Conservation (phyloP, 164 flowering plant genomes). For the Pachysandra terminalis region DNA sequence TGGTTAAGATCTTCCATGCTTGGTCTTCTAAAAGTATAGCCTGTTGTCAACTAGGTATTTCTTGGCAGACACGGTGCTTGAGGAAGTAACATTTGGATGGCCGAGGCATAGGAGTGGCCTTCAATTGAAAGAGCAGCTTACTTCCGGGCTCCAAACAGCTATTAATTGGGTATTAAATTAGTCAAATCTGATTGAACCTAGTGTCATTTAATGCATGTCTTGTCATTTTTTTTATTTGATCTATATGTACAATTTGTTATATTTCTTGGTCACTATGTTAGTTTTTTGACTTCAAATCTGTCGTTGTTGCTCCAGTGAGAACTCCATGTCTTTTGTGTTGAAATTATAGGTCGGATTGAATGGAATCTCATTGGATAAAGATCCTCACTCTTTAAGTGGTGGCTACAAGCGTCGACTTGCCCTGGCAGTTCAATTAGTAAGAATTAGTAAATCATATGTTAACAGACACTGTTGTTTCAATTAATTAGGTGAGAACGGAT, state of each 20-base stretch:
- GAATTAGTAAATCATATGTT: slow-evolving; percentile 13
- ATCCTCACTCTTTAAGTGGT: slow-evolving; percentile 96
- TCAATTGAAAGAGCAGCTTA: slow-evolving; percentile 65
- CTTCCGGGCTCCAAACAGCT: slow-evolving; percentile 70
- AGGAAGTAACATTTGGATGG: slow-evolving; percentile 95
- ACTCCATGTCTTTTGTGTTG: not conserved
- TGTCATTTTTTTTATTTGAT: not conserved
- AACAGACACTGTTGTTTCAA: not conserved
- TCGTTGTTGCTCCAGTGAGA: not conserved
- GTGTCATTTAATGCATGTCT: not conserved
- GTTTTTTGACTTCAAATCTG: not conserved
- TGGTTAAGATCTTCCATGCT: slow-evolving; percentile 1
- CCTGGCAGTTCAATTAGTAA: slow-evolving; percentile 89
- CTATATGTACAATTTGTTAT: not conserved
- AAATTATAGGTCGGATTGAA: slow-evolving; percentile 73
- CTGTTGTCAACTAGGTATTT: slow-evolving; percentile 59
- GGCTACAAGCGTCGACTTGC: slow-evolving; percentile 99
- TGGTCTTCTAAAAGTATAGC: not conserved
- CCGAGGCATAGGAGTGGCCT: slow-evolving; percentile 67
- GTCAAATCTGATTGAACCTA: not conserved
- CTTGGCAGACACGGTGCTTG: slow-evolving; percentile 76
- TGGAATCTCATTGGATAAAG: slow-evolving; percentile 73
- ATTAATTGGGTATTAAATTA: slow-evolving; percentile 60
- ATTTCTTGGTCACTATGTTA: too few species aligned
- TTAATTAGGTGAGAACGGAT: not conserved